Evolutionary conservation across 352 stramenopile species (phyloP).

Genomic region (Blastocystis sp.): DNA sequence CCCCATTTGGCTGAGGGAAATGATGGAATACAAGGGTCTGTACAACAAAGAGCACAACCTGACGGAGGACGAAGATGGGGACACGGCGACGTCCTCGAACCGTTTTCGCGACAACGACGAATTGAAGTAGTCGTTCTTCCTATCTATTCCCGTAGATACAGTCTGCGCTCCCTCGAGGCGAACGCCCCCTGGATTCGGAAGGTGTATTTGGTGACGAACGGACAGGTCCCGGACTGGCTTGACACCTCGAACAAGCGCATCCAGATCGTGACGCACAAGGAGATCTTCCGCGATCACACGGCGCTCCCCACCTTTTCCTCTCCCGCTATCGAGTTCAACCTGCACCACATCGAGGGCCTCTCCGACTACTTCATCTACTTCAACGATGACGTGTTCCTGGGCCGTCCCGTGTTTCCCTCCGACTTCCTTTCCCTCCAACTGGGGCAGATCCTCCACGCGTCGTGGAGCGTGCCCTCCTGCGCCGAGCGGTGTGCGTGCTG

Average conservation of each 20-base stretch:
- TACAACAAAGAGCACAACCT: slow-evolving; percentile 44
- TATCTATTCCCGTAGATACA: slow-evolving; percentile 69
- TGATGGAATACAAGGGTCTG: slow-evolving; percentile 80
- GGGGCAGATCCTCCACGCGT: slow-evolving; percentile 88
- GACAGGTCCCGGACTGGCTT: slow-evolving; percentile 90
- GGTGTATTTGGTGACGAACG: slow-evolving; percentile 91
- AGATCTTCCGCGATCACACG: slow-evolving; percentile 87
- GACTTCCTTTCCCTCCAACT: slow-evolving; percentile 87
- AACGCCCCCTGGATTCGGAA: slow-evolving; percentile 91
- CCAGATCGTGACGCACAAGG: slow-evolving; percentile 85
- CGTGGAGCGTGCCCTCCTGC: slow-evolving; percentile 90
- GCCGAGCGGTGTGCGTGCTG: slow-evolving; percentile 80
- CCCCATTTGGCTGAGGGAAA: slow-evolving; percentile 84
- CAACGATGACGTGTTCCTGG: slow-evolving; percentile 93
- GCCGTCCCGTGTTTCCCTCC: slow-evolving; percentile 83
- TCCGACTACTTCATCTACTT: slow-evolving; percentile 92
- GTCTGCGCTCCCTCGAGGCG: slow-evolving; percentile 88
- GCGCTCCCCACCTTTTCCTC: slow-evolving; percentile 89
- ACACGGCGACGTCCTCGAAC: slow-evolving; percentile 83
- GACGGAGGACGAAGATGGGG: slow-evolving; percentile 14
- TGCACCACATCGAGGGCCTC: slow-evolving; percentile 89
- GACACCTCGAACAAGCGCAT: slow-evolving; percentile 84
- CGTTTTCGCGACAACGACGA: slow-evolving; percentile 92
- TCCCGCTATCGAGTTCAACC: slow-evolving; percentile 89
- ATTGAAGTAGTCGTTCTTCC: slow-evolving; percentile 79